Conservation (phyloP, 139 green algal species). For the Diplosphaera chodatii region DNA sequence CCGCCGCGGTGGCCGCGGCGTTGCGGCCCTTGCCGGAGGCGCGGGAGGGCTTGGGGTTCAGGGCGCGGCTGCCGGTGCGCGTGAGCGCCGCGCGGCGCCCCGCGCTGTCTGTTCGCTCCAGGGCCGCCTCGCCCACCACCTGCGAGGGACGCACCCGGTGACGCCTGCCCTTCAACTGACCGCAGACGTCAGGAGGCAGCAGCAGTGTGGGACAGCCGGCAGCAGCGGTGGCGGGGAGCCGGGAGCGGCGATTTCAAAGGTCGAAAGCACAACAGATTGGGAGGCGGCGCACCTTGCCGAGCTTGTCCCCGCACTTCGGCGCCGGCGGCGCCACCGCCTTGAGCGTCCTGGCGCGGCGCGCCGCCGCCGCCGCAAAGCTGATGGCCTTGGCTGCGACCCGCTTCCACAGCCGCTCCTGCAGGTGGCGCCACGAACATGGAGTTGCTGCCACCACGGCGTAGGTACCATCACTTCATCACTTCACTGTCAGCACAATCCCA, state of each 20-base stretch:
- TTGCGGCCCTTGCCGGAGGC: neutral
- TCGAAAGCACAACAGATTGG: too few species aligned
- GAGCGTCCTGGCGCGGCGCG: neutral
- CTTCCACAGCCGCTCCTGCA: slow-evolving; percentile 61
- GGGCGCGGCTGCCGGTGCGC: neutral
- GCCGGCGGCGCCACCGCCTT: neutral
- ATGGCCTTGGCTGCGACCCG: slow-evolving; percentile 26
- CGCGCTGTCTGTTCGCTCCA: neutral
- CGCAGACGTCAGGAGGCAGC: neutral
- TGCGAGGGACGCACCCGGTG: neutral
- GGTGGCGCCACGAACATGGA: neutral
- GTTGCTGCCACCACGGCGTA: neutral
- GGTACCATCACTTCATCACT: too few species aligned
- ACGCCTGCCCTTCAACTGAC: too few species aligned
- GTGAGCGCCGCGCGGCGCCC: too few species aligned
- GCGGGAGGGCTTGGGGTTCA: too few species aligned
- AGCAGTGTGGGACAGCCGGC: neutral
- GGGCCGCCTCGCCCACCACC: neutral
- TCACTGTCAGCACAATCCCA: too few species aligned
- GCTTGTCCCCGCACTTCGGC: neutral
- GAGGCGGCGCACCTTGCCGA: slow-evolving; percentile 9
- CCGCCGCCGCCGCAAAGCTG: slow-evolving; percentile 25
- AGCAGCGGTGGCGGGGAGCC: too few species aligned
- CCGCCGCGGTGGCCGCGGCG: too few species aligned
- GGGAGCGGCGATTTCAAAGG: too few species aligned